Base-by-base conservation (phyloP, 129 eudicot species). In the Silybum marianum region DNA sequence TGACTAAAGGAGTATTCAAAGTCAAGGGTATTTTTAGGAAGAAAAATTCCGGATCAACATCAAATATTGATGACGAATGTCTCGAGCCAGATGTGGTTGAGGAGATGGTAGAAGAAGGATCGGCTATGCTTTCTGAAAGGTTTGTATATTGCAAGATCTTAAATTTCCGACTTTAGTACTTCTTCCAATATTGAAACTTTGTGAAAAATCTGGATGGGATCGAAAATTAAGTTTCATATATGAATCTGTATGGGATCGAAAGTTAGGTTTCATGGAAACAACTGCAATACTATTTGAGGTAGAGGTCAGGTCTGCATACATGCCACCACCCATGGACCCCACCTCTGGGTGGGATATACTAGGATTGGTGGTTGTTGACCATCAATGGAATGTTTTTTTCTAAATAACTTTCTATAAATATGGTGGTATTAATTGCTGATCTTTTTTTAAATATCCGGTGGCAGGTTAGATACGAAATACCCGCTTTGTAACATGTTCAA, bases 401-500 rank as follows among this genome's bases (percentile, higher is more conserved):
- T n/a, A n/a, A 51, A 46, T 21, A 14, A 18, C 32, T 40, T 40
- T 40, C 13, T 9, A 1, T 40, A 40, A 44, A 16, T 10, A 44
- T 44, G 54, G 54, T 44, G 54, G 3, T 11, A 46, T 18, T 16
- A 54, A 18, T 0, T 28, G 71, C 67, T 80, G 24, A 80, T 63
- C 26, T 16, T 63, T 16, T 63, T 21, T 46, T 11, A 62, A 44
- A 44, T 44, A 23, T 22, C 39, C 36, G 65, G 75, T 78, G 84
- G 70, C 89, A 96, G 99, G 90, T 86, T 96, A 51, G 92, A 93
- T 78, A 84, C 97, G 30, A 93, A 96, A 78, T 96, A 93, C 81
- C 99, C 99, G 13, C 82, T 96, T 46, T 96, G 98, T 88, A 96
- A 96, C 82, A 91, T 96, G 96, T 96, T 96, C 82, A 96, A 90